Evolutionary conservation across 495 filamentous ascomycete genomes (phyloP), one percentile per base, ranked within the genome.

Genomic region (Xylaria grammica): DNA sequence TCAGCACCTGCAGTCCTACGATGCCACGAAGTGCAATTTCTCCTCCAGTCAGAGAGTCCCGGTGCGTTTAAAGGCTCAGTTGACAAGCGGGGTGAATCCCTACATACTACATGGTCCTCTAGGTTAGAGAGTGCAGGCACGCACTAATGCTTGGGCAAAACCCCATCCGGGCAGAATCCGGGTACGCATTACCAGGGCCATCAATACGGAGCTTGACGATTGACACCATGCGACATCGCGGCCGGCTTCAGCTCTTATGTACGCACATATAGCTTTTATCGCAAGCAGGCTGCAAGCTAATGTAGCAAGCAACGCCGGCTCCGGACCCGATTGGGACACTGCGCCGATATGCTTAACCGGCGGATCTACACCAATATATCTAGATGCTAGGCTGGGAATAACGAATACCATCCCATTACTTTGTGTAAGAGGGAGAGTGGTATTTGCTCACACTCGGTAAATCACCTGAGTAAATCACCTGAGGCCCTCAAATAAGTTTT

Each of bases 261-360:
- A 19, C 19, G 9, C 19, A 7, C n/a, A 22, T 36, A 7, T 32
- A 1, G 42, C 24, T 29, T 58, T 24, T 22, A 44, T 9, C 3
- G 3, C 3, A 17, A 42, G 40, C 3, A 17, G 17, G 40, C 54
- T 20, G 20, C 38, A 29, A 45, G 27, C 20, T 24, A 46, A 58
- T 11, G 27, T 46, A 4, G 13, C 27, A 19, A 26, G 42, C 53
- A 36, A 48, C 15, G 20, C 42, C 56, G 40, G 29, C 27, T 59
- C 27, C 42, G 29, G n/a, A 30, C 56, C 42, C 56, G 15, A 59
- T 59, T 36, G 56, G 42, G 27, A 48, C 19, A 13, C 26, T 22
- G 1, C 29, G 2, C 27, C 19, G 42, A 32, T 36, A 48, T 26
- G n/a, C 19, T 36, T 32, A 6, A 44, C 38, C 27, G 26, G 26